phyloP scores from a whole-genome alignment of 23 red algal genomes.

The Cyanidioschyzon merolae region DNA sequence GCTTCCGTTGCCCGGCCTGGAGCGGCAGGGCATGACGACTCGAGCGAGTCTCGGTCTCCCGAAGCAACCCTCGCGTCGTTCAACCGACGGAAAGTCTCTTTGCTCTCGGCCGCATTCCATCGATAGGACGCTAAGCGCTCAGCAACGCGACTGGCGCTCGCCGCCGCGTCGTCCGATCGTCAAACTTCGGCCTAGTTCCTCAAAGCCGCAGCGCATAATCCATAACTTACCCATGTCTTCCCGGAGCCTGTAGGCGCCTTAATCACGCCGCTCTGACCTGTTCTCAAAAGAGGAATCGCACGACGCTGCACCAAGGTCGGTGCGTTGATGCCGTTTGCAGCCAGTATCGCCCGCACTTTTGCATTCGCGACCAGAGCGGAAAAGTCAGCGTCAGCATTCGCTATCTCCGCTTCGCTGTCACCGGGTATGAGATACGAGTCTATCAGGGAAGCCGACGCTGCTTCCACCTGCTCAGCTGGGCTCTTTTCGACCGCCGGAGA shows the following conservation, averaged over 20 bases:
- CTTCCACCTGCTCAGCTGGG: no score
- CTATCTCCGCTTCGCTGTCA: no score
- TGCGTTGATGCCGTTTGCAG: neutral
- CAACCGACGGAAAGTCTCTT: neutral
- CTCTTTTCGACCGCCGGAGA: no score
- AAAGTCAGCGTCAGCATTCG: no score
- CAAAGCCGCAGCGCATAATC: neutral
- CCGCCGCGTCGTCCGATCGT: neutral
- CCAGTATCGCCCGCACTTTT: neutral
- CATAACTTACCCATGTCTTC: conserved; percentile 10
- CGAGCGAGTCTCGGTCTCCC: neutral
- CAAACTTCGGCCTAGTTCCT: neutral
- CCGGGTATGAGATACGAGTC: no score
- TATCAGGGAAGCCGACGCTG: no score
- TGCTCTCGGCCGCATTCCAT: conserved; percentile 21
- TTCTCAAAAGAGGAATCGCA: neutral
- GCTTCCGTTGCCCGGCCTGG: neutral
- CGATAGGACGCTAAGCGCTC: neutral
- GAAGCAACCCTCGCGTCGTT: neutral
- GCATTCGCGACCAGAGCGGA: neutral
- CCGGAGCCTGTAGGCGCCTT: conserved; percentile 3
- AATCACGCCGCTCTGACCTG: neutral
- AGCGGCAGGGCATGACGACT: neutral
- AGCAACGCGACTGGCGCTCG: neutral
- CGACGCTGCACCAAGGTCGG: neutral